Evolutionary conservation across 768 basidiomycete genomes (phyloP).

Genomic region (Trametes punicea): DNA sequence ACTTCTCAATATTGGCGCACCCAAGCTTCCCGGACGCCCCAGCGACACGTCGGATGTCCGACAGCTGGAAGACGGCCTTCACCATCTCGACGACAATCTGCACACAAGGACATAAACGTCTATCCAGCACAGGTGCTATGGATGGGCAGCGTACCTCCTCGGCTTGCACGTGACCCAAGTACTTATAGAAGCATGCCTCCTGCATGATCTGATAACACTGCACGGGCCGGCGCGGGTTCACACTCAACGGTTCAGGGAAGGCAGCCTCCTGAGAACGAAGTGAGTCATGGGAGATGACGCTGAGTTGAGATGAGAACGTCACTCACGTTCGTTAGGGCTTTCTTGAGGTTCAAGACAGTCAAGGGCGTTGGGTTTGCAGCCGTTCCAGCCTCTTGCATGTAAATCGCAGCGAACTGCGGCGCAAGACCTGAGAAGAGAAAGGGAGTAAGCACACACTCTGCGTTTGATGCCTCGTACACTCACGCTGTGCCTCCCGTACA

Average conservation of each 20-base stretch:
- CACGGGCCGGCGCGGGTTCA: slow-evolving; percentile 39
- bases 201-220: slow-evolving; percentile 28
- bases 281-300: slow-evolving; percentile 19
- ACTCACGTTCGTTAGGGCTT: slow-evolving; percentile 40
- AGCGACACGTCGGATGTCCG: slow-evolving; percentile 45
- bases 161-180: slow-evolving; percentile 36
- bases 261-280: not conserved
- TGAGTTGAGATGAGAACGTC: not conserved
- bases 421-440: slow-evolving; percentile 38
- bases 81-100: slow-evolving; percentile 39
- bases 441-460: not conserved
- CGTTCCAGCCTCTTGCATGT: slow-evolving; percentile 29
- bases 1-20: slow-evolving; percentile 34
- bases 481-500: slow-evolving; percentile 50
- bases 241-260: slow-evolving; percentile 39
- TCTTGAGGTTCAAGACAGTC: slow-evolving; percentile 40
- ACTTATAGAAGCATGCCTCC: slow-evolving; percentile 39
- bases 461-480: slow-evolving; percentile 16
- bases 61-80: slow-evolving; percentile 41
- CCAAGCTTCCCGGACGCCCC: slow-evolving; percentile 41
- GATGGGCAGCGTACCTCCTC: slow-evolving; percentile 27
- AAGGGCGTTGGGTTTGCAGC: slow-evolving; percentile 41
- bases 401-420: slow-evolving; percentile 37
- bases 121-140: not conserved
- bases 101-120: not conserved